These are phyloP conservation scores for Leccinum disarticulatum DNA, from an alignment of 768 basidiomycete genomes.

Conservation along the genomic window DNA sequence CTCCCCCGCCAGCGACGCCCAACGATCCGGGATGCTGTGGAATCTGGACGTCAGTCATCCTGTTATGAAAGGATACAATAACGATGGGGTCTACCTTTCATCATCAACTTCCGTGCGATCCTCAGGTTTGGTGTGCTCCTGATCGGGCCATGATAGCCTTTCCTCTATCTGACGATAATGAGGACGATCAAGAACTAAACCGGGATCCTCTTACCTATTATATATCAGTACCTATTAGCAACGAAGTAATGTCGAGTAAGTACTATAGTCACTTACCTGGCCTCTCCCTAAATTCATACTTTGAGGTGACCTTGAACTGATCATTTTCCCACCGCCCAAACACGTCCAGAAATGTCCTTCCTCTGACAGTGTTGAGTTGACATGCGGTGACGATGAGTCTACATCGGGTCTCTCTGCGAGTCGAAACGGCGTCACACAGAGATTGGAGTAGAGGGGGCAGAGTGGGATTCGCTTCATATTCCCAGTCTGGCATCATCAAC, in stretches of 20 bases:
- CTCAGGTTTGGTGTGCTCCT: background rate
- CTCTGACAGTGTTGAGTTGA: background rate
- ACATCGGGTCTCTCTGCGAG: background rate
- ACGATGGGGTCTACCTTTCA: background rate
- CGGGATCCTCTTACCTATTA: background rate
- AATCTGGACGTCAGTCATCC: background rate
- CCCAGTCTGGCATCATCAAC: background rate
- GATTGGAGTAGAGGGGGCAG: background rate
- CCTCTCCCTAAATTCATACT: background rate
- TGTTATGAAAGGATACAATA: background rate
- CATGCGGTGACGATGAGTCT: background rate
- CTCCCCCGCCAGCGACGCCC: background rate
- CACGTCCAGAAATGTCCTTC: background rate
- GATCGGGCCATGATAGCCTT: background rate
- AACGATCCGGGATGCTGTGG: background rate
- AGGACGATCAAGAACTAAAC: background rate
- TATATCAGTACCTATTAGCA: background rate
- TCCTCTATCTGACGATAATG: background rate
- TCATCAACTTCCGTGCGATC: background rate
- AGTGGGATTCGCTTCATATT: background rate
- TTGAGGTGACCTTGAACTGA: background rate
- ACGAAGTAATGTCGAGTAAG: background rate
- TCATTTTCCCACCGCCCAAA: background rate
- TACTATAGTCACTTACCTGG: background rate
- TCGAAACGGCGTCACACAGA: background rate